These are phyloP conservation scores for Mycena rosella DNA, from an alignment of 768 basidiomycete genomes.

Conservation along the genomic window DNA sequence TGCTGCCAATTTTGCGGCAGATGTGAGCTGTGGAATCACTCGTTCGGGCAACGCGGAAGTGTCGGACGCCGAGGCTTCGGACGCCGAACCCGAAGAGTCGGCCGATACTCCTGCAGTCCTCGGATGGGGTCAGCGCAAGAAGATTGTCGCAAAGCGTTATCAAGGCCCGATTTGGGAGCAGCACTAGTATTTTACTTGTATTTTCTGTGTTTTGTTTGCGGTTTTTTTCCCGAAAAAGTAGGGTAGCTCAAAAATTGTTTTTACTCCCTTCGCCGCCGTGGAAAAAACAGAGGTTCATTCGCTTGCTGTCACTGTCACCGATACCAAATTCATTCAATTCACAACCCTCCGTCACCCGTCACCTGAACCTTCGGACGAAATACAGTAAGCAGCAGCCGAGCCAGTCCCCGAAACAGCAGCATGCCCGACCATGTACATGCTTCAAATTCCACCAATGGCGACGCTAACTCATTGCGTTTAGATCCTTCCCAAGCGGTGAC, in stretches of 20 bases:
- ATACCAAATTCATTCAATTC: not conserved
- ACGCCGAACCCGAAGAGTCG: not conserved
- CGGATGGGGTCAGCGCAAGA: constrained; percentile 6
- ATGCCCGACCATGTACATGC: no score
- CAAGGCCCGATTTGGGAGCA: constrained; percentile 3
- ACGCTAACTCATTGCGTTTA: no score
- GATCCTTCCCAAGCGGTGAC: no score
- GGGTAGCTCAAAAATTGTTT: not conserved
- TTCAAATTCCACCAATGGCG: no score
- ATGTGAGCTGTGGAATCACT: not conserved
- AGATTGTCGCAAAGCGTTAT: not conserved
- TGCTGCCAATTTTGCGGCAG: not conserved
- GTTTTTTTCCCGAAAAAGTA: no score
- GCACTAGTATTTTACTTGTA: not conserved
- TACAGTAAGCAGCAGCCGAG: no score
- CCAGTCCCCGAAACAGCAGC: no score
- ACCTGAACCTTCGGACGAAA: no score
- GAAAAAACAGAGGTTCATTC: constrained; percentile 4
- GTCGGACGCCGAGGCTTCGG: not conserved
- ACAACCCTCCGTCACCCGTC: not conserved
- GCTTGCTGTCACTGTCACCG: not conserved
- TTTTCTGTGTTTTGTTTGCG: not conserved
- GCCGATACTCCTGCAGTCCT: not conserved
- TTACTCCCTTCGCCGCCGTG: not conserved
- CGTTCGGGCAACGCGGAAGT: not conserved